Evolutionary conservation across 169 alveolate genomes (phyloP).

Genomic region (Ichthyophthirius multifiliis): DNA sequence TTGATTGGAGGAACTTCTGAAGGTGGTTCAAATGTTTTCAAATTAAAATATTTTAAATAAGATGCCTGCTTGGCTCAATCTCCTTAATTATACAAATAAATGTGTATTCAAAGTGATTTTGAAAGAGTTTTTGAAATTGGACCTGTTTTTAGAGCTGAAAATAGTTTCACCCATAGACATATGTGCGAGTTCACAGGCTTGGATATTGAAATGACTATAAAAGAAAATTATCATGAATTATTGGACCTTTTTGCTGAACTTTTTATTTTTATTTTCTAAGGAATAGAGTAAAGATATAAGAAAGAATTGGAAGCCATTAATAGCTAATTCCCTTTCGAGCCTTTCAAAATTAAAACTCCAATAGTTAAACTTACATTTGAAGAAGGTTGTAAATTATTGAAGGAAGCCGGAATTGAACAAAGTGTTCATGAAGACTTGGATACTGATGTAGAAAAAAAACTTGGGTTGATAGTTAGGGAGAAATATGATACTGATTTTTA

Average conservation of each 20-base stretch:
- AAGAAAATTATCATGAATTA: conserved; percentile 95
- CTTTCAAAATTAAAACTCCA: conserved; percentile 71
- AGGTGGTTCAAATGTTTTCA: conserved; percentile 98
- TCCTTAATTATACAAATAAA: conserved; percentile 99
- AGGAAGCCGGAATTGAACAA: conserved; percentile 84
- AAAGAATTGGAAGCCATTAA: conserved; percentile 86
- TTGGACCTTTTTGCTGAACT: conserved; percentile 92
- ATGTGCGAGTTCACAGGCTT: conserved; percentile 99
- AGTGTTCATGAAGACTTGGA: conserved; percentile 74
- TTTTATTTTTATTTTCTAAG: conserved; percentile 89
- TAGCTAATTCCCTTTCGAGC: conserved; percentile 89
- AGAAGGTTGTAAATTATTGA: conserved; percentile 87
- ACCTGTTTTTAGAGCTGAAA: conserved; percentile 99
- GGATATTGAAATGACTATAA: conserved; percentile 97
- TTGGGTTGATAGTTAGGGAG: conserved; percentile 90
- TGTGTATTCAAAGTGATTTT: conserved; percentile 97
- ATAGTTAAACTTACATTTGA: conserved; percentile 81
- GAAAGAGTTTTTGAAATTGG: conserved; percentile 98
- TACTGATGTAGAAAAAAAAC: conserved; percentile 51
- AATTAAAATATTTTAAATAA: conserved; percentile 91
- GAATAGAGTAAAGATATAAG: conserved; percentile 74
- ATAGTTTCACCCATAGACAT: conserved; percentile 98
- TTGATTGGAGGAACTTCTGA: conserved; percentile 98
- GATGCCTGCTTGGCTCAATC: conserved; percentile 97
- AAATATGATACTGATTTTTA: conserved; percentile 97